Conservation (phyloP, 148 eudicot genomes). For the Spergularia bocconei region DNA sequence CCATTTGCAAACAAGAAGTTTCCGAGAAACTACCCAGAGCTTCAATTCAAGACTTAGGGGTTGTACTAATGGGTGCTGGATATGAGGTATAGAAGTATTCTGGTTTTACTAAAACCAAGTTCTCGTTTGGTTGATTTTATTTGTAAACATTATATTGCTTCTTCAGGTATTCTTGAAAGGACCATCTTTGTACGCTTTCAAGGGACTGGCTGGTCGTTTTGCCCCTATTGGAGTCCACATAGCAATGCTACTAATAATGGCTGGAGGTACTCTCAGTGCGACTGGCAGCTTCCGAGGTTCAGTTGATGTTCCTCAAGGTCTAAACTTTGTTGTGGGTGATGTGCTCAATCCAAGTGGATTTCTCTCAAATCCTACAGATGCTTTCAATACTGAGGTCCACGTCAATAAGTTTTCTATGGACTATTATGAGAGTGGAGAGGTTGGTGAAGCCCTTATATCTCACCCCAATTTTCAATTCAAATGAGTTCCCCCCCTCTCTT, state of each 20-base stretch:
- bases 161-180: slow-evolving; percentile 84
- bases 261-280: slow-evolving; percentile 89
- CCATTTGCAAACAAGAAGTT: slow-evolving; percentile 76
- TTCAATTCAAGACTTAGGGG: slow-evolving; percentile 80
- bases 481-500: background rate
- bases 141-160: slow-evolving; percentile 9
- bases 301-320: slow-evolving; percentile 89
- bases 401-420: slow-evolving; percentile 91
- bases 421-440: slow-evolving; percentile 95
- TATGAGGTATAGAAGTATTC: slow-evolving; percentile 58
- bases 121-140: background rate
- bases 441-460: slow-evolving; percentile 33
- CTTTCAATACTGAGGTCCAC: slow-evolving; percentile 89
- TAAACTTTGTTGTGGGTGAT: slow-evolving; percentile 87
- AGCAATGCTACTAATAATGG: slow-evolving; percentile 86
- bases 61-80: slow-evolving; percentile 88
- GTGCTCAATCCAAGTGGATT: slow-evolving; percentile 81
- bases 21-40: slow-evolving; percentile 77
- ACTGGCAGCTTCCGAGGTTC: slow-evolving; percentile 94
- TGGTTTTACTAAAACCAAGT: slow-evolving; percentile 3
- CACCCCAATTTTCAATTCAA: background rate
- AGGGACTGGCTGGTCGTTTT: slow-evolving; percentile 88
- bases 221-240: slow-evolving; percentile 97
- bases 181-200: slow-evolving; percentile 86
- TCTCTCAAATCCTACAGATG: slow-evolving; percentile 69